A percentile compares a stretch with the other conserved stretches of the same genome.
Evolutionary conservation across 495 filamentous ascomycete species (phyloP).

Genomic region (Penicillium bialowiezense): DNA sequence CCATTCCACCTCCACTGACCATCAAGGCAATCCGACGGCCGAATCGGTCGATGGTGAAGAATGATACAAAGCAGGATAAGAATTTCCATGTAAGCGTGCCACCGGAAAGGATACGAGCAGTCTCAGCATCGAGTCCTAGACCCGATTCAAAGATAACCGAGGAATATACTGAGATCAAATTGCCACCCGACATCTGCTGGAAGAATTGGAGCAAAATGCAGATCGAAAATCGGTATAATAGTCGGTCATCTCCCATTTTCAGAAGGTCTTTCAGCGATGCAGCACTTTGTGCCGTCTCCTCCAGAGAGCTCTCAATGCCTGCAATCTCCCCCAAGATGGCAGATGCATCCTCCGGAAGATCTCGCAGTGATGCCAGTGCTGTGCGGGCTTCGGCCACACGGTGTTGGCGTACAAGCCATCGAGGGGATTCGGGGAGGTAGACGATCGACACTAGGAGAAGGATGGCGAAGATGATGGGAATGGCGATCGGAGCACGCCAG

Average conservation of each 20-base stretch:
- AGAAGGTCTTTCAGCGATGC: conserved; percentile 12
- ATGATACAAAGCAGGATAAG: conserved; percentile 32
- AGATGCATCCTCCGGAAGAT: conserved; percentile 15
- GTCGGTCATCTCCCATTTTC: conserved; percentile 15
- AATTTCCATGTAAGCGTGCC: conserved; percentile 43
- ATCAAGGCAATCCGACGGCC: conserved; percentile 49
- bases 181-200: conserved; percentile 26
- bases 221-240: conserved; percentile 16
- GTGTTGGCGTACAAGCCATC: too few species aligned
- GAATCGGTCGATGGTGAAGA: conserved; percentile 47
- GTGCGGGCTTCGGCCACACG: too few species aligned
- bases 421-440: too few species aligned
- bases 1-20: conserved; percentile 43
- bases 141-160: conserved; percentile 18
- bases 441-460: too few species aligned
- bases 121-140: conserved; percentile 8
- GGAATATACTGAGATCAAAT: conserved; percentile 18
- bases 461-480: conserved; percentile 4
- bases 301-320: conserved; percentile 30
- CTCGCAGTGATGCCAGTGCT: conserved; percentile 22
- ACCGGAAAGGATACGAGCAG: conserved; percentile 14
- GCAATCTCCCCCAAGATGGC: conserved; percentile 22
- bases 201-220: conserved; percentile 34
- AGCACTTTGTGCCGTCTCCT: conserved; percentile 18
- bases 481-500: conserved; percentile 42